These are phyloP conservation scores for Hygrophila difformis DNA, from an alignment of 257 asterid genomes.

Conservation along the genomic window DNA sequence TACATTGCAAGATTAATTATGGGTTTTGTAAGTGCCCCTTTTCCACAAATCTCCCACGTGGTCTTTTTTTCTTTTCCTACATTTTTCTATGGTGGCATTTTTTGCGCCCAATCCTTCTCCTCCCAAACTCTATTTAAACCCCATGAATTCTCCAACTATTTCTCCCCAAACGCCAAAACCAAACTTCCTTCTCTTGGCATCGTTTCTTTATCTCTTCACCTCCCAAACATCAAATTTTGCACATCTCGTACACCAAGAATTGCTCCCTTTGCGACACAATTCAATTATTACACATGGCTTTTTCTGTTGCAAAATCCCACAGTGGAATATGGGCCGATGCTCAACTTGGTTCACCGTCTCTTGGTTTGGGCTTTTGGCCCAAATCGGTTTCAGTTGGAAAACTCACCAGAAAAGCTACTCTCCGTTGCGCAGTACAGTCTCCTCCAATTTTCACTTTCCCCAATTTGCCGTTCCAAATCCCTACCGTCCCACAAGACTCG, in stretches of 20 bases:
- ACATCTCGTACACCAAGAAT: no score
- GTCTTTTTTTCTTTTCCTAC: constrained; percentile 23
- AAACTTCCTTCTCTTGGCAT: neutral
- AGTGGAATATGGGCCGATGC: neutral
- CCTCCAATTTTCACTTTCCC: constrained; percentile 32
- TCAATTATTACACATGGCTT: no score
- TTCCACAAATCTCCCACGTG: constrained; percentile 42
- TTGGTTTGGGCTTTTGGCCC: neutral
- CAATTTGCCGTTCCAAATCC: constrained; percentile 14
- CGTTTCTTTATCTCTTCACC: neutral
- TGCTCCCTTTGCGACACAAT: no score
- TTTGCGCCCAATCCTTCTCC: no score
- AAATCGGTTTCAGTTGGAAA: constrained; percentile 21
- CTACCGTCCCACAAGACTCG: no score
- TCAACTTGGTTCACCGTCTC: constrained; percentile 12
- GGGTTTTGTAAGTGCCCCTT: no score
- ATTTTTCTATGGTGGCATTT: no score
- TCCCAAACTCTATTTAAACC: constrained; percentile 30
- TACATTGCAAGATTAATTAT: no score
- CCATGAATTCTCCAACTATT: constrained; percentile 14
- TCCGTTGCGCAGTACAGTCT: constrained; percentile 25
- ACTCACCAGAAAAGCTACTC: constrained; percentile 13
- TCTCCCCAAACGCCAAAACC: constrained; percentile 22
- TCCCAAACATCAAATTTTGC: no score
- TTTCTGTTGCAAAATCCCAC: constrained; percentile 17